Evolutionary conservation across 352 stramenopile genomes (phyloP), one percentile per base, ranked within the genome.

Genomic region (Phytopythium oedochilum): DNA sequence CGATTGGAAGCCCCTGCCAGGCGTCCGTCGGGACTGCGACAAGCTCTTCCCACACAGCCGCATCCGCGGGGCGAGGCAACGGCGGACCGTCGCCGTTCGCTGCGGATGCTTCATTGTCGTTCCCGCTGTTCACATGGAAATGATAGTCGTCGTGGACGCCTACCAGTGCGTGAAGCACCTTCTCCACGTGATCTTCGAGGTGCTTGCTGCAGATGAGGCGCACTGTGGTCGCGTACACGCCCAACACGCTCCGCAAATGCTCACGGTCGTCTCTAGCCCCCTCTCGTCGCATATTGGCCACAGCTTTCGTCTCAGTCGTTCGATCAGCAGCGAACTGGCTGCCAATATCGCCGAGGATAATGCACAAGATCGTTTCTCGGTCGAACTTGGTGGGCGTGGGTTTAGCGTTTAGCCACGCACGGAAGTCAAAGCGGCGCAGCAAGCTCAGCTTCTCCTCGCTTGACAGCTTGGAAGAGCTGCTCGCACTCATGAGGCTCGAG

Each of bases 131-230:
- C 25, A 62, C 42, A 55, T 80, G 71, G 53, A 91, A 91, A 25
- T 79, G 78, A 34, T 94, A 93, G 48, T 92, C 80, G 28, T 92
- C 80, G 15, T 94, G 78, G 2, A 92, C 71, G 1, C 83, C 86
- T 43, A 94, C 83, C 9, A 95, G 45, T 23, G 83, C 77, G 51
- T 91, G 83, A 0, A 95, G 57, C 29, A 94, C 72, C 51, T 90
- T 91, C 60, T 95, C 86, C 4, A 86, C 61, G 55, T 95, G 86
- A 39, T 95, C 86, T 50, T 81, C 80, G 8, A 95, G 49, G 63
- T 89, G 55, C n/a, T 56, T 36, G 23, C 64, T 65, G 45, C 81
- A 92, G 22, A 95, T 83, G 17, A 89, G 43, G 22, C 87, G 66
- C 8, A 95, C 53, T 18, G 86, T 70, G 46, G 92, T 80, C 0